These are phyloP conservation scores for Lepidium sativum DNA, from an alignment of 345 rosid species.

Conservation along the genomic window DNA sequence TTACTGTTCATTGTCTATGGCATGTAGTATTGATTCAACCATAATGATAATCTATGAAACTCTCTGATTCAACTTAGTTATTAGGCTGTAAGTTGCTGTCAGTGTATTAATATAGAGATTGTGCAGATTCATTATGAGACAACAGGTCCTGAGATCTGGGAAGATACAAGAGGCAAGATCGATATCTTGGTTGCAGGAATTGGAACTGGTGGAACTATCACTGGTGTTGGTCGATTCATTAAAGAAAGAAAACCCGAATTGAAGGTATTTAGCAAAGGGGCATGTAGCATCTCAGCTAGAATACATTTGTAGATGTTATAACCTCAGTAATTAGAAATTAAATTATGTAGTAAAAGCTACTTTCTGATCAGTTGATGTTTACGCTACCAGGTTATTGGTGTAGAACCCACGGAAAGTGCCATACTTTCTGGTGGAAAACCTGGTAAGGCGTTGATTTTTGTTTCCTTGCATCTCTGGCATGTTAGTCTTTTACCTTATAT, in stretches of 20 bases:
- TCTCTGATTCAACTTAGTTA: background rate
- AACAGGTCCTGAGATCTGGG: slow-evolving; percentile 90
- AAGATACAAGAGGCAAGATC: slow-evolving; percentile 72
- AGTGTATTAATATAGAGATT: background rate
- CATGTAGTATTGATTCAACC: background rate
- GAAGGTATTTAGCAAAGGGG: no score
- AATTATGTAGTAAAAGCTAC: background rate
- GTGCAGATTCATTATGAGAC: slow-evolving; percentile 78
- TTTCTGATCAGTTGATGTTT: slow-evolving; percentile 4
- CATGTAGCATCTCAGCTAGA: background rate
- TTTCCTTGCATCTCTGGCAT: background rate
- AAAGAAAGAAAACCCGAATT: slow-evolving; percentile 45
- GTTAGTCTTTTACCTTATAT: background rate
- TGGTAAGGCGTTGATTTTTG: slow-evolving; percentile 35
- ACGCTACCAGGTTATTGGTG: slow-evolving; percentile 59
- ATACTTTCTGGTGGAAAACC: slow-evolving; percentile 85
- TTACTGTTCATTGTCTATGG: background rate
- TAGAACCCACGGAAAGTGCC: slow-evolving; percentile 80
- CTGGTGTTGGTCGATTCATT: slow-evolving; percentile 68
- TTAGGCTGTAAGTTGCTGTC: slow-evolving; percentile 2
- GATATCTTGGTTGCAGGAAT: slow-evolving; percentile 71
- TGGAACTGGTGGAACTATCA: slow-evolving; percentile 87
- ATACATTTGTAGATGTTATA: background rate
- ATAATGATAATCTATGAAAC: background rate
- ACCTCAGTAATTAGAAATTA: background rate